Percentiles rank a stretch among this genome's conserved stretches.
Evolutionary conservation across 139 green algal genomes (phyloP).

Genomic region (Diplosphaera chodatii): DNA sequence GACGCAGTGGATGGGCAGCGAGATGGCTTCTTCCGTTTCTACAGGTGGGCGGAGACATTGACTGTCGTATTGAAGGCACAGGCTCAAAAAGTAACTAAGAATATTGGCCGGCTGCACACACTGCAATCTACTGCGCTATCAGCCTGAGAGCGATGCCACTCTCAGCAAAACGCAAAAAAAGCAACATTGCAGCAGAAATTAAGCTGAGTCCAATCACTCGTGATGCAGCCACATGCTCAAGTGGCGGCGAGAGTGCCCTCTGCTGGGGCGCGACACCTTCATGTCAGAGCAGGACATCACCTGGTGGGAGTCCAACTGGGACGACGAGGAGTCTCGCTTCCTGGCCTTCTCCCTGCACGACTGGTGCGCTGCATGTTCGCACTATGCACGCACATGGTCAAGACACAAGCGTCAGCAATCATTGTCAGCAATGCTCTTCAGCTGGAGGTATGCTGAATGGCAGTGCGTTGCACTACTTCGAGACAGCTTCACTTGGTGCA

Average conservation of each 20-base stretch:
- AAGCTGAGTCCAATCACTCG: conserved; percentile 29
- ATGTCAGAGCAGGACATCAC: conserved; percentile 75
- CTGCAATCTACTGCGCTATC: too few species aligned
- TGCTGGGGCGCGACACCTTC: conserved; percentile 77
- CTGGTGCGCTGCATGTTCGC: conserved; percentile 6
- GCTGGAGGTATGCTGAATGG: too few species aligned
- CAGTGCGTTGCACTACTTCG: background rate
- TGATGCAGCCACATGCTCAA: conserved; percentile 61
- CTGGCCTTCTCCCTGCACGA: conserved; percentile 93
- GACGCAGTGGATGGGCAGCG: conserved; percentile 31
- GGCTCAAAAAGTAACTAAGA: too few species aligned
- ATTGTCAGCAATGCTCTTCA: too few species aligned
- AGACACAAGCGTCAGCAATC: too few species aligned
- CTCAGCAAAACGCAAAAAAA: too few species aligned
- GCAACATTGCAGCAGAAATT: too few species aligned
- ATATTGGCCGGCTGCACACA: too few species aligned
- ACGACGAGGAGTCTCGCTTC: conserved; percentile 84
- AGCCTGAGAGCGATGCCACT: too few species aligned
- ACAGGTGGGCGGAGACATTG: too few species aligned
- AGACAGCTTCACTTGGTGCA: background rate
- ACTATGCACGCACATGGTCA: too few species aligned
- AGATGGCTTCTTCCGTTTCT: conserved; percentile 40
- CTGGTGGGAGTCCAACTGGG: conserved; percentile 96
- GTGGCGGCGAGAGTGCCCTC: conserved; percentile 70
- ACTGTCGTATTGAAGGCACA: too few species aligned